Conservation (phyloP, 108 stramenopile genomes). For the Aureococcus anophagefferens region DNA sequence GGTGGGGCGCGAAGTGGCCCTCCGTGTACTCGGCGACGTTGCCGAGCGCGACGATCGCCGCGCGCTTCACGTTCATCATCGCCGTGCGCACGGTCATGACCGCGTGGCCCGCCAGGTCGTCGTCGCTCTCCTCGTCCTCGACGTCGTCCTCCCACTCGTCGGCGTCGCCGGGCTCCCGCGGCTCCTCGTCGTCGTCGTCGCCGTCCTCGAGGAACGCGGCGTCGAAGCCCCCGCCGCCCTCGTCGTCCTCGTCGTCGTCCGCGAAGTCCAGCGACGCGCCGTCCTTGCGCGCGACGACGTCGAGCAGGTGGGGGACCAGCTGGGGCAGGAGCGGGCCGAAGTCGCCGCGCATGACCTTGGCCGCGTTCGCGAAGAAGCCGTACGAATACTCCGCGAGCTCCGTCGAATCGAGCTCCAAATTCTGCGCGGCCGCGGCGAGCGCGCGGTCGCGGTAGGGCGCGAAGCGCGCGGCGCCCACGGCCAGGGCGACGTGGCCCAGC, state of each 20-base stretch:
- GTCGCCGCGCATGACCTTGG: slow-evolving; percentile 90
- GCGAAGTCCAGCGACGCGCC: slow-evolving; percentile 79
- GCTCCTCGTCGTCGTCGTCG: slow-evolving; percentile 84
- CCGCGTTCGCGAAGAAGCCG: slow-evolving; percentile 86
- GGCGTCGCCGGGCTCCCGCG: slow-evolving; percentile 71
- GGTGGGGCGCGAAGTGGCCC: slow-evolving; percentile 64
- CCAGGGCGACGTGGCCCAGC: slow-evolving; percentile 98
- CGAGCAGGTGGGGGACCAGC: slow-evolving; percentile 78
- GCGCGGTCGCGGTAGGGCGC: slow-evolving; percentile 83
- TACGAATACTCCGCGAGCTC: slow-evolving; percentile 92
- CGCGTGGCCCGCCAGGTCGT: not conserved
- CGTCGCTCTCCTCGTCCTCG: slow-evolving; percentile 57
- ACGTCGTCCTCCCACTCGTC: slow-evolving; percentile 77
- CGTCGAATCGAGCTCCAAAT: slow-evolving; percentile 66
- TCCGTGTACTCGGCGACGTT: slow-evolving; percentile 86
- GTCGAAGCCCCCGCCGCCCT: slow-evolving; percentile 11
- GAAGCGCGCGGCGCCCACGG: slow-evolving; percentile 82
- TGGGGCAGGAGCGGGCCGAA: slow-evolving; percentile 76
- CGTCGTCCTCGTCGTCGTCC: slow-evolving; percentile 62
- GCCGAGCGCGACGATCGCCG: slow-evolving; percentile 86
- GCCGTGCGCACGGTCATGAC: slow-evolving; percentile 82
- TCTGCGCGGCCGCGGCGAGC: slow-evolving; percentile 75
- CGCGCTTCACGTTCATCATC: slow-evolving; percentile 86
- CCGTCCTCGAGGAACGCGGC: slow-evolving; percentile 72
- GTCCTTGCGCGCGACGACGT: slow-evolving; percentile 68